A percentile compares a stretch with the other conserved stretches of the same genome.
phyloP scores from a whole-genome alignment of 257 asterid genomes.

The Ocimum tenuiflorum region DNA sequence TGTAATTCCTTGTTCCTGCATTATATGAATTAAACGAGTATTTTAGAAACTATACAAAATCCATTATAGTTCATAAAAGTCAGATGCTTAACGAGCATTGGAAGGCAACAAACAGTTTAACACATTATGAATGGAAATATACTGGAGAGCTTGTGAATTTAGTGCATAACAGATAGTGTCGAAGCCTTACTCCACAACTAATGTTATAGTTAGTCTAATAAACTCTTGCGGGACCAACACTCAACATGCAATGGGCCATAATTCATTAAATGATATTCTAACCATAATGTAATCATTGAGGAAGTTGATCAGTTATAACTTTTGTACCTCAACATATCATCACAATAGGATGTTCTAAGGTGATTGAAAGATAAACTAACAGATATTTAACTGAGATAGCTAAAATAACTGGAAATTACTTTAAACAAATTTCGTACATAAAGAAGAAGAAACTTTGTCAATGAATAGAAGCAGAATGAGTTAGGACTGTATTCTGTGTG shows the following conservation, averaged over 20 bases:
- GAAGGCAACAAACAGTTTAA: not conserved
- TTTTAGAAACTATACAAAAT: not conserved
- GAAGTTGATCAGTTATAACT: not conserved
- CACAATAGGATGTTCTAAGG: not conserved
- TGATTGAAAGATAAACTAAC: not conserved
- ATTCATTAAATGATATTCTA: not conserved
- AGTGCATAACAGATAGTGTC: not conserved
- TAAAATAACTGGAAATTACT: not conserved
- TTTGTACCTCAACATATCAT: not conserved
- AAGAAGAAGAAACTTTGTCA: not conserved
- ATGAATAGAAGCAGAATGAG: not conserved
- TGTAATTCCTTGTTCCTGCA: conserved; percentile 92
- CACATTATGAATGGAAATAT: not conserved
- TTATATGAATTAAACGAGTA: conserved; percentile 1
- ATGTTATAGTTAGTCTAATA: not conserved
- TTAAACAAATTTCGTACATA: not conserved
- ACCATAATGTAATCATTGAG: not conserved
- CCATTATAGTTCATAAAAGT: not conserved
- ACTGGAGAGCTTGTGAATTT: not conserved
- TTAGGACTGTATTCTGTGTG: not conserved
- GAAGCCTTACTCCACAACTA: not conserved
- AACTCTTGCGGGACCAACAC: not conserved
- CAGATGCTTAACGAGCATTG: not conserved
- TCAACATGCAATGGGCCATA: conserved; percentile 1
- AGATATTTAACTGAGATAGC: not conserved